These are phyloP conservation scores for Pseudogymnoascus sp. DNA, from an alignment of 2,329 filamentous ascomycete genomes.

Conservation along the genomic window DNA sequence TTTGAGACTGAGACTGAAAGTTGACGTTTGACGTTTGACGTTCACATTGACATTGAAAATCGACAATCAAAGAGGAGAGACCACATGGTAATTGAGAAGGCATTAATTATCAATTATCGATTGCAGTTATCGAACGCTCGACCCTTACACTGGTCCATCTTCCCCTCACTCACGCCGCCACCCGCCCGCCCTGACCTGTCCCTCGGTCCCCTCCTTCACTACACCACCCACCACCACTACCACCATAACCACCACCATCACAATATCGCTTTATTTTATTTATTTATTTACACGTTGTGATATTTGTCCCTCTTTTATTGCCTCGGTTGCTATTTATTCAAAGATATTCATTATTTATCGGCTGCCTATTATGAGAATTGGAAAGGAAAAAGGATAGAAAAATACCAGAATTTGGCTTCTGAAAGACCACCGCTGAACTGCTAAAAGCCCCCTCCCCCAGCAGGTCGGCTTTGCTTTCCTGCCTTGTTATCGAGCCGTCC, in stretches of 20 bases:
- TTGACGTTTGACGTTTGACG: background rate
- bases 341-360: background rate
- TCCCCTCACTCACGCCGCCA: background rate
- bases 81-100: background rate
- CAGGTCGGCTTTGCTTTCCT: background rate
- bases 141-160: background rate
- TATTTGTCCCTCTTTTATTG: background rate
- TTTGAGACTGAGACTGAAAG: background rate
- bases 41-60: background rate
- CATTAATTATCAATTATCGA: conserved; percentile 6
- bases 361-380: background rate
- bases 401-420: background rate
- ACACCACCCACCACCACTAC: background rate
- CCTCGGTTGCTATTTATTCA: background rate
- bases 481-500: background rate
- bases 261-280: background rate
- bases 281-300: background rate
- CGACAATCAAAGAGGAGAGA: background rate
- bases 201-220: background rate
- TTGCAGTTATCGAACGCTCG: background rate
- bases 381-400: background rate
- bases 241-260: background rate
- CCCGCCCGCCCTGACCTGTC: background rate
- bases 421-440: background rate
- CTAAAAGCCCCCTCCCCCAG: background rate